phyloP scores from a whole-genome alignment of 139 green algal genomes.

The Gonium pectorale region DNA sequence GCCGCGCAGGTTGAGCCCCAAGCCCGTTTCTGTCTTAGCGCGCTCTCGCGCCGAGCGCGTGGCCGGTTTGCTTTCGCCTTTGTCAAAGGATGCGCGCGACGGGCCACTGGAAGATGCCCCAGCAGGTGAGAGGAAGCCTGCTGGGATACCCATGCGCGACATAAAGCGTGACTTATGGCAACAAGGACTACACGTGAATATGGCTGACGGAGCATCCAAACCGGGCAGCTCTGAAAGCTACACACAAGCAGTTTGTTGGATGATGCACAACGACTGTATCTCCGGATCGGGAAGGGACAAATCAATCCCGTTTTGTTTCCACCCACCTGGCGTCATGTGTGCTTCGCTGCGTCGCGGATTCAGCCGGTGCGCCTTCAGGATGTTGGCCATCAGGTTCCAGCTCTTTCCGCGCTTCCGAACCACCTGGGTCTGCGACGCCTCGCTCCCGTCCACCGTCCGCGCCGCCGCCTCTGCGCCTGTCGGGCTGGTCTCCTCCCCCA shows the following conservation, averaged over 20 bases:
- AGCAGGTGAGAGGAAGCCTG: not conserved
- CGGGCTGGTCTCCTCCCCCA: constrained; percentile 6
- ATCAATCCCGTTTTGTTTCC: too few species aligned
- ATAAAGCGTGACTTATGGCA: too few species aligned
- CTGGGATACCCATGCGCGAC: too few species aligned
- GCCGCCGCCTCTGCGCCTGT: not conserved
- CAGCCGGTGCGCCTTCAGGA: not conserved
- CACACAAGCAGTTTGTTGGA: too few species aligned
- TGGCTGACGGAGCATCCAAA: too few species aligned
- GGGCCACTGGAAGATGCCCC: constrained; percentile 26
- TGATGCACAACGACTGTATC: too few species aligned
- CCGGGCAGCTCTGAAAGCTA: too few species aligned
- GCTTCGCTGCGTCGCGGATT: not conserved
- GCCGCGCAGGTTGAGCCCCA: constrained; percentile 21
- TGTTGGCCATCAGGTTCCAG: constrained; percentile 36
- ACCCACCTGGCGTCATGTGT: not conserved
- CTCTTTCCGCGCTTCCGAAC: constrained; percentile 25
- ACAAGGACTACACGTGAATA: too few species aligned
- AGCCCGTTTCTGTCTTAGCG: constrained; percentile 43
- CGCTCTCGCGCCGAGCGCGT: constrained; percentile 21
- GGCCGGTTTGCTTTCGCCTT: not conserved
- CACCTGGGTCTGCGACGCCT: not conserved
- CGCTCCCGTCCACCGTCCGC: not conserved
- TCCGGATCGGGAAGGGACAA: not conserved
- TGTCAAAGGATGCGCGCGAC: constrained; percentile 31